A percentile compares a stretch with the other conserved stretches of the same genome.
phyloP scores from a whole-genome alignment of 176 grass and related monocot species.

The Oryza longistaminata region DNA sequence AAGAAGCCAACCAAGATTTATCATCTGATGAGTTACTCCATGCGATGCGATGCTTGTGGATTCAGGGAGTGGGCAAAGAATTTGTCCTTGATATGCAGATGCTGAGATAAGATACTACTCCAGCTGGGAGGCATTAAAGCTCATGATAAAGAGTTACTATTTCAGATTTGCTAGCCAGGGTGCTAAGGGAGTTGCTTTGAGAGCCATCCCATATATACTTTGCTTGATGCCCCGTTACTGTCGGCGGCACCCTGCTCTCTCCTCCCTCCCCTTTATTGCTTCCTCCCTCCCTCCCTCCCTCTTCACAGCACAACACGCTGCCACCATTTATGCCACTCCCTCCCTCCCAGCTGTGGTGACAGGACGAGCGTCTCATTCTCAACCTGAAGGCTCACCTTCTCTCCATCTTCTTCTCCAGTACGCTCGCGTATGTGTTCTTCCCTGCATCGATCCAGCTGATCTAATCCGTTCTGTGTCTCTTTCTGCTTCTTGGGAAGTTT shows the following conservation, averaged over 20 bases:
- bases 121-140: slow-evolving; percentile 27
- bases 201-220: slow-evolving; percentile 42
- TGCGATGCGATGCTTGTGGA: too few relatives aligned
- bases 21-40: too few relatives aligned
- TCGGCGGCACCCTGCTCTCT: slow-evolving; percentile 14
- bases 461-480: neutral
- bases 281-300: neutral
- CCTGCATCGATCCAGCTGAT: neutral
- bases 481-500: neutral
- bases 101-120: neutral
- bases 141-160: neutral
- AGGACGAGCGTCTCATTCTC: slow-evolving; percentile 25
- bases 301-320: neutral
- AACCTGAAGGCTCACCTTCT: slow-evolving; percentile 3
- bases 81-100: neutral
- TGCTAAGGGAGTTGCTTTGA: neutral
- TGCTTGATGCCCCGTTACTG: slow-evolving; percentile 50
- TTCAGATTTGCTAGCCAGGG: slow-evolving; percentile 13
- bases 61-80: slow-evolving; percentile 4
- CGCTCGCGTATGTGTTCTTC: neutral
- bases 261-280: neutral
- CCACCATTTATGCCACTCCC: slow-evolving; percentile 44
- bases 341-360: neutral
- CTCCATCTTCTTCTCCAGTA: neutral
- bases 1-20: neutral